Conservation (phyloP, 1,139 yeast genomes). For the Pichia sp. region DNA sequence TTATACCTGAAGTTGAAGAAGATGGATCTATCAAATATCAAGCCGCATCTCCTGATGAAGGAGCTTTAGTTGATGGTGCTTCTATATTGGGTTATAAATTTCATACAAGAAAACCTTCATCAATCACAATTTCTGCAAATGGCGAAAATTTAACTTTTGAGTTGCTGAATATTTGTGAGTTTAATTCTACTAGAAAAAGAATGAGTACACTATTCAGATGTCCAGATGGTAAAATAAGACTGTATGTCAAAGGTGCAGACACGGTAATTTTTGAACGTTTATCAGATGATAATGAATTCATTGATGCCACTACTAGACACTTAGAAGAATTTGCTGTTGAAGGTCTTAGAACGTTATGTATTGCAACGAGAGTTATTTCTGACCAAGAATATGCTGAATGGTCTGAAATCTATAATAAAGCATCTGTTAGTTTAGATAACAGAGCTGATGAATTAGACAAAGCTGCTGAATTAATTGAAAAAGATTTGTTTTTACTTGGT, state of each 20-base stretch:
- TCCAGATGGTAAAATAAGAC: conserved; percentile 86
- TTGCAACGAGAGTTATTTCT: conserved; percentile 77
- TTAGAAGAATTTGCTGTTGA: conserved; percentile 95
- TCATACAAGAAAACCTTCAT: conserved; percentile 76
- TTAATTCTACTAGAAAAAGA: conserved; percentile 94
- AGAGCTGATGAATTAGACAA: conserved; percentile 73
- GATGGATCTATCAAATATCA: conserved; percentile 78
- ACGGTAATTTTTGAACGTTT: conserved; percentile 88
- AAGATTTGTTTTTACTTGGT: conserved; percentile 72
- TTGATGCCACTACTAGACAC: conserved; percentile 76
- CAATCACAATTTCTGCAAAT: conserved; percentile 58
- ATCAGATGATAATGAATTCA: conserved; percentile 69
- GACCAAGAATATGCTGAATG: conserved; percentile 73
- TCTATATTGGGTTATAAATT: conserved; percentile 83
- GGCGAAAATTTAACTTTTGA: conserved; percentile 58
- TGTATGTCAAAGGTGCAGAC: conserved; percentile 97
- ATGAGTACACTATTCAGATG: conserved; percentile 94
- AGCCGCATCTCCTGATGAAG: conserved; percentile 99
- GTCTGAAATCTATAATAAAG: conserved; percentile 57
- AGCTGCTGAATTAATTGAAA: conserved; percentile 82
- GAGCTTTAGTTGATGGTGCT: conserved; percentile 97
- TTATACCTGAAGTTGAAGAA: conserved; percentile 78
- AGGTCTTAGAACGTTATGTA: conserved; percentile 90
- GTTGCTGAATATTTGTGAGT: conserved; percentile 86
- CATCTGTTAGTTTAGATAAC: conserved; percentile 73